A percentile compares a stretch with the other conserved stretches of the same genome.
Evolutionary conservation across 495 filamentous ascomycete genomes (phyloP).

Genomic region (Lasiosphaeris hirsuta): DNA sequence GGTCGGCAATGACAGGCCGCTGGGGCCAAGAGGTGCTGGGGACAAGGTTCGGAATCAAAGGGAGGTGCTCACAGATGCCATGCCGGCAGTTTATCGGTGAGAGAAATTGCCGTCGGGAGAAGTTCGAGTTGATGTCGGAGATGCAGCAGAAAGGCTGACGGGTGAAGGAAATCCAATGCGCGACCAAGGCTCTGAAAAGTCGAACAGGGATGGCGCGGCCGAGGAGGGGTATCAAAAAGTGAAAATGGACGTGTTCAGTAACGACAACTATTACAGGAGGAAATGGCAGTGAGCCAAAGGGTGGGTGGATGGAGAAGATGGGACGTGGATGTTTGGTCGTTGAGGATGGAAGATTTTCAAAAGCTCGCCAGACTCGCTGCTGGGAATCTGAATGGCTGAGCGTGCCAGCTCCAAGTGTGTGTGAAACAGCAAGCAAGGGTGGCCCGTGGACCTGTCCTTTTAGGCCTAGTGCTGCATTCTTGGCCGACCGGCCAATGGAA

Average conservation of each 20-base stretch:
- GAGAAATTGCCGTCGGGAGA: neutral
- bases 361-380: slow-evolving; percentile 12
- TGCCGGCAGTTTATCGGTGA: slow-evolving; percentile 17
- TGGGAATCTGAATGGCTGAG: slow-evolving; percentile 8
- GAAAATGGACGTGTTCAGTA: slow-evolving; percentile 4
- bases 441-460: neutral
- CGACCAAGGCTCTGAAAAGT: slow-evolving; percentile 14
- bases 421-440: slow-evolving; percentile 1
- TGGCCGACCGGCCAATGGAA: neutral
- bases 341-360: slow-evolving; percentile 14
- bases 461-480: neutral
- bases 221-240: slow-evolving; percentile 25
- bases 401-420: slow-evolving; percentile 6
- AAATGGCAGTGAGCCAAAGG: neutral
- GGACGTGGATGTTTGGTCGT: slow-evolving; percentile 1
- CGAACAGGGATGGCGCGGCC: slow-evolving; percentile 13
- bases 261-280: slow-evolving; percentile 14
- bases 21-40: neutral
- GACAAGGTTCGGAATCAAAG: neutral
- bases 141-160: slow-evolving; percentile 17
- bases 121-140: neutral
- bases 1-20: neutral
- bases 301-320: neutral
- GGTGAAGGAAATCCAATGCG: slow-evolving; percentile 20
- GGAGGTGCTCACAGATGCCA: slow-evolving; percentile 33